Conservation (phyloP, 495 filamentous ascomycete genomes). For the Cercophora newfieldiana region DNA sequence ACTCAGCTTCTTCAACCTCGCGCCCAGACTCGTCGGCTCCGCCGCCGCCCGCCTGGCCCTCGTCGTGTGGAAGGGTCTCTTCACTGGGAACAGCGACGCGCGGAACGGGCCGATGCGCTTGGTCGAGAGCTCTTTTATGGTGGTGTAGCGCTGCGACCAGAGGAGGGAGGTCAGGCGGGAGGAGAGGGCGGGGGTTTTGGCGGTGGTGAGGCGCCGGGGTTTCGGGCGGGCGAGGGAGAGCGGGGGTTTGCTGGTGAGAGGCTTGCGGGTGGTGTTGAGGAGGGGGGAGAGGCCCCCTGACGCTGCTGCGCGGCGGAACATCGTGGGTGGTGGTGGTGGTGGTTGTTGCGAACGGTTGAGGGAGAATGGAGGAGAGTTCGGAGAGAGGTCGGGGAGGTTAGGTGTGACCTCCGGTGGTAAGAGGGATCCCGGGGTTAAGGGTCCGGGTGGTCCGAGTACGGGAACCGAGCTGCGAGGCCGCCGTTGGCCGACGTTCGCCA, state of each 20-base stretch:
- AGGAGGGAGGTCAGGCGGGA: slow-evolving; percentile 22
- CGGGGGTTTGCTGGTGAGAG: neutral
- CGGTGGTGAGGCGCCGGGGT: slow-evolving; percentile 14
- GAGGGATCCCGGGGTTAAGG: neutral
- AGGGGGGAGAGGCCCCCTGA: neutral
- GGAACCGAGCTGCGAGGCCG: neutral
- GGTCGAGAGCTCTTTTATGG: slow-evolving; percentile 3
- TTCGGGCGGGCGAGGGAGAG: slow-evolving; percentile 2
- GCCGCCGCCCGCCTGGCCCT: slow-evolving; percentile 20
- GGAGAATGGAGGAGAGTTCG: neutral
- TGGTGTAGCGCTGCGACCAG: slow-evolving; percentile 12
- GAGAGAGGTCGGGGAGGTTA: neutral
- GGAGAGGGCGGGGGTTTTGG: slow-evolving; percentile 1
- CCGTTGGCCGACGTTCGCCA: neutral
- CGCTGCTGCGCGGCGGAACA: neutral
- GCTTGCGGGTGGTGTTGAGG: neutral
- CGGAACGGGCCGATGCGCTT: slow-evolving; percentile 12
- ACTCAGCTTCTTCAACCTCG: slow-evolving; percentile 75
- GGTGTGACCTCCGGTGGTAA: neutral
- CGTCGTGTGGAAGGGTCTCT: slow-evolving; percentile 32
- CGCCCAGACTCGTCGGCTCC: slow-evolving; percentile 59
- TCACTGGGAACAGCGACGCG: slow-evolving; percentile 12
- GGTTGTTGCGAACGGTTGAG: neutral
- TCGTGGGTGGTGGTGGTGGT: neutral
- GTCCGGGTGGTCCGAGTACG: neutral